Base-by-base conservation (phyloP, 2,329 filamentous ascomycete genomes). In the Exophiala aquamarina region DNA sequence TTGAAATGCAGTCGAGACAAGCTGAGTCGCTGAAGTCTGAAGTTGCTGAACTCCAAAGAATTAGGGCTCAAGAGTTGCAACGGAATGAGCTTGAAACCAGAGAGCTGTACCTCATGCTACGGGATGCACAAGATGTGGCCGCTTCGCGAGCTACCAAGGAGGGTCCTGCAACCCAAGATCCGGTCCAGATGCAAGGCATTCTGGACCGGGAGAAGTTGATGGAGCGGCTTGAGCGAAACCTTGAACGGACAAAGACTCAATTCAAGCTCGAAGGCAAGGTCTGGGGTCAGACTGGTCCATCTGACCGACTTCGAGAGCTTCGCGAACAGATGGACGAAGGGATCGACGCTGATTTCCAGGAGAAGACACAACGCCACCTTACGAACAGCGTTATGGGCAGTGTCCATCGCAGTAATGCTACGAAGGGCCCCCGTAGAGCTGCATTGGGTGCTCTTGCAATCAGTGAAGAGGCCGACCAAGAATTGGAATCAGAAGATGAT, bases 21-120 rank as follows among this genome's bases (percentile, higher is more conserved):
- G 87, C 86, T 5, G 92, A 96, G 55, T 82, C 86, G 4, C 76
- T 95, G 61, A 96, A 95, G 68, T 86, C 88, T 8, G 93, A 98
- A 64, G 74, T 97, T 51, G 87, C 89, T 17, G 91, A 89, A 60
- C 72, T 95, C 46, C 90, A 95, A 66, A 83, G 89, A 11, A 73
- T 96, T 54, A 82, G 92, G 51, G 87, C 88, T 14, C 91, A 94
- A 67, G 92, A 97, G 66, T 79, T 94, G 28, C 93, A 97, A 69
- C 82, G 93, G 42, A 95, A 95, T 62, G 93, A 98, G 70, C 75
- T 98, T 21, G 93, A 98, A 70, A 97, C 92, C 2, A 81, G 93
- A 71, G 93, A 98, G 69, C 73, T 98, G 17, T 98, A 97, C 68
- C 85, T 98, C 47, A 98, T 98, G 93, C 84, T 98, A 55, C 84